phyloP scores from a whole-genome alignment of 1,139 yeast genomes.

The Saccharomyces hybrid region DNA sequence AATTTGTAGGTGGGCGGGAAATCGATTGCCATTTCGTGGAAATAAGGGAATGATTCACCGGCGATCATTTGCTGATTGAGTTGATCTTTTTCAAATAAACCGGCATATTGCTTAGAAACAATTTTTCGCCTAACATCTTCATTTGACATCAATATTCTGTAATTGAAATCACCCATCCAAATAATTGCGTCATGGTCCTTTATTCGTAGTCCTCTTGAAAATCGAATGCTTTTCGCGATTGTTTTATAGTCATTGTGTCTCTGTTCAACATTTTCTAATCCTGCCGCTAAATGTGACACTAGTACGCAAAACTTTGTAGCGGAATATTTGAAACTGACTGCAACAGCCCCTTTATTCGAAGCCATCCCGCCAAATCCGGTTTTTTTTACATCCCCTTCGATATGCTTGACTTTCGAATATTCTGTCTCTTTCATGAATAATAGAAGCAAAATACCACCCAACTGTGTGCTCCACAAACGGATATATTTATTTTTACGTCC shows the following conservation, averaged over 20 bases:
- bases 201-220: constrained; percentile 61
- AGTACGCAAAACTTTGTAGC: constrained; percentile 73
- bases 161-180: constrained; percentile 97
- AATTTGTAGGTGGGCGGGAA: constrained; percentile 92
- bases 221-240: constrained; percentile 66
- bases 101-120: constrained; percentile 38
- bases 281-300: constrained; percentile 96
- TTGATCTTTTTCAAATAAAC: constrained; percentile 70
- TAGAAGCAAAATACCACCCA: constrained; percentile 85
- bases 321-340: constrained; percentile 70
- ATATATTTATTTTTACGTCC: constrained; percentile 46
- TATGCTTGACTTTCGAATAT: constrained; percentile 57
- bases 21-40: constrained; percentile 67
- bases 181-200: constrained; percentile 79
- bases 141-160: constrained; percentile 67
- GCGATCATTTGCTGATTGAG: constrained; percentile 69
- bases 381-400: constrained; percentile 74
- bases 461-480: constrained; percentile 75
- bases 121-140: constrained; percentile 64
- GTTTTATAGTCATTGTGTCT: constrained; percentile 84
- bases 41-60: constrained; percentile 84
- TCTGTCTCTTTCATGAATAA: constrained; percentile 61
- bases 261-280: constrained; percentile 74
- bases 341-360: constrained; percentile 89
- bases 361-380: constrained; percentile 91